Base-by-base conservation (phyloP, 495 filamentous ascomycete species). In the Clavariopsis aquatica region DNA sequence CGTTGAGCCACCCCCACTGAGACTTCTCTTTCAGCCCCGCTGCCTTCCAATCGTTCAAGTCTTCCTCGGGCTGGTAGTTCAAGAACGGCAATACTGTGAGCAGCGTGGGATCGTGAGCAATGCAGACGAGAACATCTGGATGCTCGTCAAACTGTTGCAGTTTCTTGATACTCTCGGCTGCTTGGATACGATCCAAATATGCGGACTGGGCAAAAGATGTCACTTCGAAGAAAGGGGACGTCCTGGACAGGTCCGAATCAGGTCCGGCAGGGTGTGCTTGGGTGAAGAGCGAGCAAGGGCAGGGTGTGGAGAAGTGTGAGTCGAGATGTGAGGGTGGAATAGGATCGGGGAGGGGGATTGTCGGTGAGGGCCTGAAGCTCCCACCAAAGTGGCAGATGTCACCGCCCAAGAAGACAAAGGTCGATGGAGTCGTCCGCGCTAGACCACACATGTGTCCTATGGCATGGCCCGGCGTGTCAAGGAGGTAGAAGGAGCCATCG, bases 401-500 rank as follows among this genome's bases (percentile, higher is more conserved):
- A 12, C 82, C 83, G 8, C 78, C 80, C 69, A 85, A 72, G 13
- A 84, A 73, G 62, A 84, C 72, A 60, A 82, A 84, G 10, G 77
- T 80, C 28, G 79, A 76, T 0, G 74, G 66, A 64, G 79, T 82
- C n/a, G 79, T 80, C 3, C 82, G 73, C 10, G 81, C 83, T 5
- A 87, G 71, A 1, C 66, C 83, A 59, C 78, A 79, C 7, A 84
- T 74, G 63, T 87, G 83, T 0, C 84, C 83, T 38, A 80, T 71
- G n/a, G 78, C 75, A 53, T 85, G 83, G 26, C 83, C 83, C 1
- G 82, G 81, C 0, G 79, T 66, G 62, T 83, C 76, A 27, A 85
- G 75, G 34, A 85, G 74, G 71, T 82, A 83, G 52, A 85, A 80
- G 20, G 78, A 80, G 5, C 83, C 83, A 62, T 86, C 83, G 6